Evolutionary conservation across 441 rosid species (phyloP).

Genomic region (Populus tomentosa): DNA sequence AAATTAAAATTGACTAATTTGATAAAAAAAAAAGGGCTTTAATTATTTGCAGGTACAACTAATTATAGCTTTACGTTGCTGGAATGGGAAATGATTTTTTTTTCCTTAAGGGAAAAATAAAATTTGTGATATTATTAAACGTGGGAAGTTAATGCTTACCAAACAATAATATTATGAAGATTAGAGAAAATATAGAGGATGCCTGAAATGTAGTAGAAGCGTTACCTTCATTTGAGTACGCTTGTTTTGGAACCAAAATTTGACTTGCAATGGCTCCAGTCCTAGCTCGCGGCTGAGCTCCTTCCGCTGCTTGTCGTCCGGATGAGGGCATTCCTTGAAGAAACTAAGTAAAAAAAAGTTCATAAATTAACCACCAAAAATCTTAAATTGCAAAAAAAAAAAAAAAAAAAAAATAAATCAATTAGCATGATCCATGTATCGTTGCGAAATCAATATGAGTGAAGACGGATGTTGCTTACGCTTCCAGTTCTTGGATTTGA

Average conservation of each 20-base stretch:
- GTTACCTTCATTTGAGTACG: constrained; percentile 97
- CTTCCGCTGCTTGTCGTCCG: constrained; percentile 95
- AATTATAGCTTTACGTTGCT: too few relatives aligned
- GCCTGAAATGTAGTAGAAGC: not conserved
- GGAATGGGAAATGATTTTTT: too few relatives aligned
- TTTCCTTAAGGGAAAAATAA: too few relatives aligned
- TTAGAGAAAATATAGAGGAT: not conserved
- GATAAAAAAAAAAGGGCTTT: too few relatives aligned
- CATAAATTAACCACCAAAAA: not conserved
- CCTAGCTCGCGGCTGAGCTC: constrained; percentile 72
- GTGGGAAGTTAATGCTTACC: not conserved
- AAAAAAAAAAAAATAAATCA: not conserved
- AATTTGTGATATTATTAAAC: not conserved
- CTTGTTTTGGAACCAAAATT: constrained; percentile 50
- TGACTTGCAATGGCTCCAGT: constrained; percentile 87
- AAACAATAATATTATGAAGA: not conserved
- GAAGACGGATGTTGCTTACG: constrained; percentile 40
- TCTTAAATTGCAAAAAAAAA: not conserved
- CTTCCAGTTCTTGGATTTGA: constrained; percentile 93
- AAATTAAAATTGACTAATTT: too few relatives aligned
- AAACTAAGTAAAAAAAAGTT: constrained; percentile 36
- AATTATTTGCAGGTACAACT: too few relatives aligned
- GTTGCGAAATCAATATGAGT: not conserved
- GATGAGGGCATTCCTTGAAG: constrained; percentile 93
- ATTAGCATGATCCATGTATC: not conserved